phyloP scores from a whole-genome alignment of 371 early-diverging fungal species.

The Rhizopus delemar region DNA sequence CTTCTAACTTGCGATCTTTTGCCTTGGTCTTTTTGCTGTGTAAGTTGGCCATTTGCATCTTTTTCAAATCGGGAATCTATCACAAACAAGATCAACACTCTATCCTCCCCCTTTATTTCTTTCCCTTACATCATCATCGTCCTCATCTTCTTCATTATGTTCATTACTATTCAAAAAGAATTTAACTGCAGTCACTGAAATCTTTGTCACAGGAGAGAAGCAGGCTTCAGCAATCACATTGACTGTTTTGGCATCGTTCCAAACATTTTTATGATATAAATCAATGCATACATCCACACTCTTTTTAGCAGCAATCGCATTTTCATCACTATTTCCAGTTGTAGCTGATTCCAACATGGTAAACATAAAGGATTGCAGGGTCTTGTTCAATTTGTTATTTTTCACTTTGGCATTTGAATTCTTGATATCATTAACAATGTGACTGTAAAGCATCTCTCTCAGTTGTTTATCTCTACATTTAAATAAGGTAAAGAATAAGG shows the following conservation, averaged over 20 bases:
- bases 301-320: conserved; percentile 89
- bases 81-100: not conserved
- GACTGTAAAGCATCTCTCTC: conserved; percentile 81
- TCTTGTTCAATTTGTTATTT: conserved; percentile 95
- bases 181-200: conserved; percentile 89
- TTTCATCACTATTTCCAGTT: conserved; percentile 62
- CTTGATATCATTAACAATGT: conserved; percentile 94
- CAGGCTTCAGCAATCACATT: conserved; percentile 96
- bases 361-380: conserved; percentile 94
- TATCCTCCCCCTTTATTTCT: not conserved
- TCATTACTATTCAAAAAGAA: conserved; percentile 88
- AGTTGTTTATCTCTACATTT: conserved; percentile 90
- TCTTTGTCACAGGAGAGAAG: conserved; percentile 86
- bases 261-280: conserved; percentile 91
- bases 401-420: conserved; percentile 86
- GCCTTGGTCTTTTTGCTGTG: conserved; percentile 86
- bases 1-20: conserved; percentile 71
- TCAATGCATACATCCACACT: conserved; percentile 95
- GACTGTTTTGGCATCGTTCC: conserved; percentile 96
- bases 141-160: conserved; percentile 70
- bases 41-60: conserved; percentile 73
- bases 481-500: conserved; percentile 93
- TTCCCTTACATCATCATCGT: conserved; percentile 37
- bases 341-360: conserved; percentile 73
- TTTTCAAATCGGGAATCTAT: conserved; percentile 63